Base-by-base conservation (phyloP, 305 asterid genomes). In the Fraxinus floribunda region DNA sequence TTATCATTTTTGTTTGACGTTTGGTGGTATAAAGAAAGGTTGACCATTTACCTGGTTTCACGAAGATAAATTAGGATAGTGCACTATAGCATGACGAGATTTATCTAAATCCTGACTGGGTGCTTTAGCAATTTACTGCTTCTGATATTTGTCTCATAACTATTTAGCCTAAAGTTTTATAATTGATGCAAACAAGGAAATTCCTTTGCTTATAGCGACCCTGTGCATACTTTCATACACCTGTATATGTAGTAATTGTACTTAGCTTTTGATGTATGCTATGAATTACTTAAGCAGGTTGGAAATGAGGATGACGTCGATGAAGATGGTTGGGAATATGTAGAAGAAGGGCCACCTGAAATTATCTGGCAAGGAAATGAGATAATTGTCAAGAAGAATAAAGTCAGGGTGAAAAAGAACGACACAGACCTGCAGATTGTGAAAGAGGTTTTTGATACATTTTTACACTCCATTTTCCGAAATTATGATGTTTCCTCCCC, bases 341-440 rank as follows among this genome's bases (percentile, higher is more conserved):
- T 93, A 83, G 98, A 96, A 83, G 99, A 92, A 34, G 99, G 99
- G 72, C 98, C 97, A 78, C 97, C 99, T 30, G 99, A 93, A 90
- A 92, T 96, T 86, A 94, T 94, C 84, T 96, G 98, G 98, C 94
- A 92, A 85, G 99, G 98, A 44, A 93, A 96, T 88, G 99, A 96
- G 90, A 96, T 96, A 75, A 96, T 94, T 84, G 97, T 96, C 84
- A 94, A 91, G 91, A 96, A 92, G 94, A 93, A 92, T 79, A 94
- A 82, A 87, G 86, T 96, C 83, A 88, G 90, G 84, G 98, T 94
- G 87, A 92, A 91, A 91, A 96, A 89, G 94, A 88, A 88, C 84
- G 90, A 85, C 38, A 46, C 78, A 7, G 89, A 81, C 38, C 89
- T 75, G 78, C 87, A 34, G 79, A 60, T 79, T 39, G 55, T 60